A percentile compares a stretch with the other conserved stretches of the same genome.
Evolutionary conservation across 768 basidiomycete genomes (phyloP).

Genomic region (Boletus pseudopeckii): DNA sequence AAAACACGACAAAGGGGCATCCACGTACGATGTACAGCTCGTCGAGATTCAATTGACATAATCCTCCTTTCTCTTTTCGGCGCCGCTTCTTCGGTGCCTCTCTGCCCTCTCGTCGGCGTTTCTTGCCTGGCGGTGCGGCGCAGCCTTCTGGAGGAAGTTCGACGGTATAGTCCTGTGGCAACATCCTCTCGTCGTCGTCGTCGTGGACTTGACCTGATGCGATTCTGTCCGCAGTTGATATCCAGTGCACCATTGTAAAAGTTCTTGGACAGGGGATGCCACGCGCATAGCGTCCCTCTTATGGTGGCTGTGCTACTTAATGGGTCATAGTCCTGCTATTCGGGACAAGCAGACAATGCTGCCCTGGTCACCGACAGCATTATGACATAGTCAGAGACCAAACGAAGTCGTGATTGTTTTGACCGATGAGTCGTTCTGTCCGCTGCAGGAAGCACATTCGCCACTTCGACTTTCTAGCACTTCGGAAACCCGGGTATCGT

Average conservation of each 20-base stretch:
- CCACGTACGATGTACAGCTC: slow-evolving; percentile 19
- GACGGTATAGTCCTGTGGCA: background rate
- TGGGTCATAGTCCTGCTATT: background rate
- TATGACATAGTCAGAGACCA: background rate
- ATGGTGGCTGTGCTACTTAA: slow-evolving; percentile 14
- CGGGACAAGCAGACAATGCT: too few species aligned
- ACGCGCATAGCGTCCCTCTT: slow-evolving; percentile 10
- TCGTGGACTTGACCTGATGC: background rate
- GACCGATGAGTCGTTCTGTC: background rate
- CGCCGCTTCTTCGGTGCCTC: slow-evolving; percentile 7
- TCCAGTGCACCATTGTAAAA: slow-evolving; percentile 3
- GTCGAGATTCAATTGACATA: slow-evolving; percentile 19
- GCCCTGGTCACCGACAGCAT: background rate
- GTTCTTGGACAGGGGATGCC: slow-evolving; percentile 32
- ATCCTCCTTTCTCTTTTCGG: slow-evolving; percentile 1
- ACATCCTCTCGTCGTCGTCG: background rate
- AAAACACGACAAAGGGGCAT: background rate
- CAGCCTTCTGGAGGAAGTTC: background rate
- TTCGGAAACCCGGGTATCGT: background rate
- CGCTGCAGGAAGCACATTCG: background rate
- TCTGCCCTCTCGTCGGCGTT: background rate
- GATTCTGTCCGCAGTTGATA: background rate
- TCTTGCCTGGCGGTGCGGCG: background rate
- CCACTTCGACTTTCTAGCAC: too few species aligned
- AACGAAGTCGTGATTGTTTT: background rate